Evolutionary conservation across 139 green algal genomes (phyloP).

Genomic region (Klebsormidium nitens): DNA sequence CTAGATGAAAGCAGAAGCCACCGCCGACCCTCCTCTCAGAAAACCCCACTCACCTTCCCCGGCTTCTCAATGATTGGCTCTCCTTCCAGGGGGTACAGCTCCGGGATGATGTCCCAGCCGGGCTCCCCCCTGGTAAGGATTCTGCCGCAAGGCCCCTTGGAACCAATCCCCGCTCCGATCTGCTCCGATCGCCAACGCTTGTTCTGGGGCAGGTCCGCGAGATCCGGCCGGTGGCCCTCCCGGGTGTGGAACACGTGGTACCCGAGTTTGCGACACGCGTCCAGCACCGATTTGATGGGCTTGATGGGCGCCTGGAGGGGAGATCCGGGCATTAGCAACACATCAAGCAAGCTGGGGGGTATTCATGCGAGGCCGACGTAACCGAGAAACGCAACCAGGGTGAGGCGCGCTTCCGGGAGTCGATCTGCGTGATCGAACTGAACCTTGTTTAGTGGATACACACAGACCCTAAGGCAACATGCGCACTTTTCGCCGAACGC

Average conservation of each 20-base stretch:
- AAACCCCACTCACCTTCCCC: conserved; percentile 54
- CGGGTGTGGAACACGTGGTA: conserved; percentile 58
- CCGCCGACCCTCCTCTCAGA: no score
- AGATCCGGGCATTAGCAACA: no score
- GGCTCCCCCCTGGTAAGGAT: conserved; percentile 50
- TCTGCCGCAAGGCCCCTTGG: conserved; percentile 39
- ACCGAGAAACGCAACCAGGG: no score
- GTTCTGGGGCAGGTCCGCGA: conserved; percentile 58
- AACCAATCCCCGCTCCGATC: conserved; percentile 57
- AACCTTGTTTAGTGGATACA: no score
- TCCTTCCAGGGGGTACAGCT: conserved; percentile 46
- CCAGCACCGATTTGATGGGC: conserved; percentile 50
- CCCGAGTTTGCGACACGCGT: conserved; percentile 37
- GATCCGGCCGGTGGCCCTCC: conserved; percentile 56
- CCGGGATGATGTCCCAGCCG: conserved; percentile 63
- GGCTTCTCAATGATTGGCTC: conserved; percentile 64
- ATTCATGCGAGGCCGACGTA: no score
- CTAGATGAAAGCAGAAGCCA: no score
- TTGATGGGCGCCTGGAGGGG: conserved; percentile 48
- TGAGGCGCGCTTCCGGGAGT: no score
- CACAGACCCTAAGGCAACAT: no score
- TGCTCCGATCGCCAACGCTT: conserved; percentile 46
- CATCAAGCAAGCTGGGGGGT: no score
- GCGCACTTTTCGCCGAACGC: no score
- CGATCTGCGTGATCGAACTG: no score